A percentile compares a stretch with the other conserved stretches of the same genome.
phyloP scores from a whole-genome alignment of 495 filamentous ascomycete species.

The Hypoxylon crocopeplum region DNA sequence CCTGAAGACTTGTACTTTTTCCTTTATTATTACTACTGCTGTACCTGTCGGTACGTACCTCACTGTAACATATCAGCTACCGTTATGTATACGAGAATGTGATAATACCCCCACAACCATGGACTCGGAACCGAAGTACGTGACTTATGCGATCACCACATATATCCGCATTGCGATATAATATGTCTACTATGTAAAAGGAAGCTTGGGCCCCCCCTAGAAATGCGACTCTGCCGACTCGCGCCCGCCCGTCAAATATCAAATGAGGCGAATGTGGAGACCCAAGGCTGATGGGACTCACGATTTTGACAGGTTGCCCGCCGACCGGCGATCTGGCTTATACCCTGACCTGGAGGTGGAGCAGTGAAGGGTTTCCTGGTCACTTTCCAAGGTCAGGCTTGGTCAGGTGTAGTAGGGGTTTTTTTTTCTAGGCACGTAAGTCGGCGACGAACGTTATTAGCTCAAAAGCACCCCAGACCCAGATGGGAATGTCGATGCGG shows the following conservation, averaged over 20 bases:
- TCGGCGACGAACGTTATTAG: constrained; percentile 17
- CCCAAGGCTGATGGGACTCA: constrained; percentile 28
- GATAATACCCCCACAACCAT: constrained; percentile 39
- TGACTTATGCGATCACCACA: constrained; percentile 21
- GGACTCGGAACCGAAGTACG: constrained; percentile 35
- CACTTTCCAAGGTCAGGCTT: not conserved
- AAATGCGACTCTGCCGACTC: constrained; percentile 22
- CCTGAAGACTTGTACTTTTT: constrained; percentile 5
- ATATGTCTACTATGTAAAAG: constrained; percentile 5
- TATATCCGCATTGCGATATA: constrained; percentile 26
- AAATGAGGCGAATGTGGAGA: constrained; percentile 34
- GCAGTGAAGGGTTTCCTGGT: too few relatives aligned
- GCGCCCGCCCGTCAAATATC: constrained; percentile 27
- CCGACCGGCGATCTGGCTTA: constrained; percentile 19
- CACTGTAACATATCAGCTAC: constrained; percentile 31
- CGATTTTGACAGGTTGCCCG: constrained; percentile 35
- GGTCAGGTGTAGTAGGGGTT: constrained; percentile 8
- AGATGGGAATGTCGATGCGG: constrained; percentile 28
- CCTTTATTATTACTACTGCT: constrained; percentile 11
- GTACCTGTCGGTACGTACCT: constrained; percentile 28
- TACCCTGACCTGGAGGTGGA: not conserved
- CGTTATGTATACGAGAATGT: constrained; percentile 41
- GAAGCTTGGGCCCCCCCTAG: constrained; percentile 24
- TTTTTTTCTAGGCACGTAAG: too few relatives aligned
- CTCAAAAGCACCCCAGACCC: constrained; percentile 8